Percentiles rank a stretch among this genome's conserved stretches.
phyloP scores from a whole-genome alignment of 2,329 filamentous ascomycete genomes.

The Zasmidium citrigriseum region DNA sequence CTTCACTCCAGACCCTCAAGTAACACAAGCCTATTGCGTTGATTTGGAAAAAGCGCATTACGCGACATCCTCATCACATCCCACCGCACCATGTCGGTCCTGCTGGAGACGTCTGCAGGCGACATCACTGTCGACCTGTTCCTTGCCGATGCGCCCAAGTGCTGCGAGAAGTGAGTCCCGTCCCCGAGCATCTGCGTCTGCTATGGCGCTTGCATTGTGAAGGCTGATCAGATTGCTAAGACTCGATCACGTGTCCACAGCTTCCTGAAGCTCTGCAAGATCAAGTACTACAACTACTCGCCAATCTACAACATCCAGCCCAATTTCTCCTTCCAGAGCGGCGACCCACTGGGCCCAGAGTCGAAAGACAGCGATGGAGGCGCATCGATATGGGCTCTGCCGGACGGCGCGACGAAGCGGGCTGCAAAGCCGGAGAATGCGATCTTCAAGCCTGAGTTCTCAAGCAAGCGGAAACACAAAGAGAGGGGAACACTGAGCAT shows the following conservation, averaged over 20 bases:
- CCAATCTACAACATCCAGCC: slow-evolving; percentile 91
- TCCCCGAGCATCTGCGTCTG: slow-evolving; percentile 15
- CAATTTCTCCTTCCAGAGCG: slow-evolving; percentile 93
- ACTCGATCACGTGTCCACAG: slow-evolving; percentile 54
- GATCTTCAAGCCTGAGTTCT: slow-evolving; percentile 75
- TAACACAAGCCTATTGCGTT: too few relatives aligned
- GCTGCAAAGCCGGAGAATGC: slow-evolving; percentile 53
- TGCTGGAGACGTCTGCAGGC: slow-evolving; percentile 88
- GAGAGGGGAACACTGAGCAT: slow-evolving; percentile 94
- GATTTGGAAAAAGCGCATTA: background rate
- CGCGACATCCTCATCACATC: background rate
- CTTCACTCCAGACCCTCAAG: background rate
- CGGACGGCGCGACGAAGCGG: slow-evolving; percentile 66
- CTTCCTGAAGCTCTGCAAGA: slow-evolving; percentile 97
- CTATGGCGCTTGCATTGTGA: slow-evolving; percentile 35
- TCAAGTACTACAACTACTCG: slow-evolving; percentile 98
- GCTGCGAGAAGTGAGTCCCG: slow-evolving; percentile 87
- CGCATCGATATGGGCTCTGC: slow-evolving; percentile 84
- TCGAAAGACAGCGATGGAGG: slow-evolving; percentile 87
- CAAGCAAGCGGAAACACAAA: slow-evolving; percentile 82
- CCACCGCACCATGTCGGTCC: slow-evolving; percentile 71
- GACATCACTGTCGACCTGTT: slow-evolving; percentile 95
- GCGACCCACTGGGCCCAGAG: slow-evolving; percentile 86
- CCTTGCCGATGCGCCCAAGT: slow-evolving; percentile 82
- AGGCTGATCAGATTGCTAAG: slow-evolving; percentile 61